These are phyloP conservation scores for Rhexocercosporidium sp. DNA, from an alignment of 2,329 filamentous ascomycete genomes.

Conservation along the genomic window DNA sequence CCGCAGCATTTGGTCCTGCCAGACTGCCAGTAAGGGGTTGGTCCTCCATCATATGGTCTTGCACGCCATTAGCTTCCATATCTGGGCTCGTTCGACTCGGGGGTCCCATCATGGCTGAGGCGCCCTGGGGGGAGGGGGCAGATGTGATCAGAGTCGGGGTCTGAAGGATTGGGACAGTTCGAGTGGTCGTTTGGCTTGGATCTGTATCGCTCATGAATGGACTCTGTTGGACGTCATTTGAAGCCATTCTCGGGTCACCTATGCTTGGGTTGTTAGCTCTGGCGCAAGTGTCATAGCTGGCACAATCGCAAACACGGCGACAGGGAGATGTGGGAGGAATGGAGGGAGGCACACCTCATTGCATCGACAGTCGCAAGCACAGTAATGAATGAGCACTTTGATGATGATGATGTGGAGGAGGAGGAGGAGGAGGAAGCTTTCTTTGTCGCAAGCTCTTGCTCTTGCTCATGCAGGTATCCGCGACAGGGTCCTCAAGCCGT, in stretches of 20 bases:
- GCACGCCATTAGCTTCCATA: slow-evolving; percentile 41
- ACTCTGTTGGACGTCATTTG: slow-evolving; percentile 38
- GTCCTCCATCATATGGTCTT: slow-evolving; percentile 41
- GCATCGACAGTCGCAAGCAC: slow-evolving; percentile 27
- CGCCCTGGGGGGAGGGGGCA: slow-evolving; percentile 59
- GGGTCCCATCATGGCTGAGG: slow-evolving; percentile 48
- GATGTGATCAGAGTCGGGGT: slow-evolving; percentile 64
- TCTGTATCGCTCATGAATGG: slow-evolving; percentile 36
- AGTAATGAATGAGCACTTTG: slow-evolving; percentile 17
- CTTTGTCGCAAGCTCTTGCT: slow-evolving; percentile 35
- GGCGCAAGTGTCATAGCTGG: slow-evolving; percentile 16
- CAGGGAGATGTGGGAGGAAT: slow-evolving; percentile 17
- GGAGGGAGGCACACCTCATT: slow-evolving; percentile 38
- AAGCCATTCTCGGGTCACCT: slow-evolving; percentile 42
- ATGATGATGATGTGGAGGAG: too few species aligned
- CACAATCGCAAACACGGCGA: slow-evolving; percentile 7
- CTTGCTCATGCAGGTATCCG: slow-evolving; percentile 39
- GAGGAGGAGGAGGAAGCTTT: slow-evolving; percentile 34
- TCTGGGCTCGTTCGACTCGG: slow-evolving; percentile 41
- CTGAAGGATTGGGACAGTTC: slow-evolving; percentile 62
- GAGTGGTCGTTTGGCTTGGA: slow-evolving; percentile 33
- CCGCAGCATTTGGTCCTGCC: slow-evolving; percentile 43
- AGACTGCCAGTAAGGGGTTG: slow-evolving; percentile 45
- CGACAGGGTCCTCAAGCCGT: slow-evolving; percentile 33
- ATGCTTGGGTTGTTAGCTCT: slow-evolving; percentile 28